Evolutionary conservation across 805 yeast genomes (phyloP).

Genomic region (Jamesozyma spencerorum): DNA sequence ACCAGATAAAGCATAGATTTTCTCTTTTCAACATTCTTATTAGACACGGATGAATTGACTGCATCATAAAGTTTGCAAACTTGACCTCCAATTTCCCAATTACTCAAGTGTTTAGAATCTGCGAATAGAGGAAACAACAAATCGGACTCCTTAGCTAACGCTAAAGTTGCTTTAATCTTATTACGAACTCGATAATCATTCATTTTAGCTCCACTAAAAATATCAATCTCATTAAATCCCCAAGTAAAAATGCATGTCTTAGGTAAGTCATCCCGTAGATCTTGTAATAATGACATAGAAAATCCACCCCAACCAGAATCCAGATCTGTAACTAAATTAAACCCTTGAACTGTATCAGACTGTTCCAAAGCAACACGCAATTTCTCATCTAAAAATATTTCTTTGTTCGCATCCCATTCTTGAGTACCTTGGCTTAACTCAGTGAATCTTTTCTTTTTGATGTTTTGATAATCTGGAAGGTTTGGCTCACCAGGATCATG

Average conservation of each 20-base stretch:
- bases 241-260: constrained; percentile 40
- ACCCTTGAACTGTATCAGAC: constrained; percentile 65
- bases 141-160: constrained; percentile 40
- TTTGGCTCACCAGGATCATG: constrained; percentile 25
- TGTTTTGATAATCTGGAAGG: constrained; percentile 23
- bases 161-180: constrained; percentile 41
- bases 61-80: constrained; percentile 19
- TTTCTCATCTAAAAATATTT: constrained; percentile 47
- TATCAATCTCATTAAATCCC: constrained; percentile 33
- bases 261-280: constrained; percentile 59
- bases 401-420: constrained; percentile 41
- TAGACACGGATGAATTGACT: constrained; percentile 16
- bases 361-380: constrained; percentile 61
- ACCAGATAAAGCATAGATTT: constrained; percentile 17
- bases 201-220: constrained; percentile 9
- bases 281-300: constrained; percentile 40
- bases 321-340: constrained; percentile 59
- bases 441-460: constrained; percentile 31
- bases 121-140: constrained; percentile 44
- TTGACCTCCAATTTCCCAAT: constrained; percentile 26
- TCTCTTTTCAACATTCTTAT: constrained; percentile 9
- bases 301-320: constrained; percentile 86
- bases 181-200: constrained; percentile 14
- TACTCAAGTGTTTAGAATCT: constrained; percentile 12
- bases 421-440: constrained; percentile 47